phyloP scores from a whole-genome alignment of 768 basidiomycete species.

The Peribolospora kevripleyi region DNA sequence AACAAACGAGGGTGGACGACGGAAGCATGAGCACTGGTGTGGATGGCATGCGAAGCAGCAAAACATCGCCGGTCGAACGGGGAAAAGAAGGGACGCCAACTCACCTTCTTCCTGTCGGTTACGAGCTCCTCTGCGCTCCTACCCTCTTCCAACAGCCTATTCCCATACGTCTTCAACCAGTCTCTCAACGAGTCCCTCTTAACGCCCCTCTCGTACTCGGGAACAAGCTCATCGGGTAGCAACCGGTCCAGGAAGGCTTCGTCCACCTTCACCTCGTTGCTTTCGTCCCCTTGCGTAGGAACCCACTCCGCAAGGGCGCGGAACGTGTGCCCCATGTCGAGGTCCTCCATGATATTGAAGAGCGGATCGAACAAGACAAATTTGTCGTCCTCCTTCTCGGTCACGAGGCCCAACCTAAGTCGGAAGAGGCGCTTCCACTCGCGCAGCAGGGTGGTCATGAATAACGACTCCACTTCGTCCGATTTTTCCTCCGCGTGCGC shows the following conservation, averaged over 20 bases:
- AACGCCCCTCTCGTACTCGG: no score
- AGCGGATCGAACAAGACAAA: conserved; percentile 36
- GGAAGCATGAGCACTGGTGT: no score
- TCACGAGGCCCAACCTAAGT: conserved; percentile 30
- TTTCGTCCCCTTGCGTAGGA: no score
- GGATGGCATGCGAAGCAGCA: no score
- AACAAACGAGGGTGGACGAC: no score
- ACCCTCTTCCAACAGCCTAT: conserved; percentile 41
- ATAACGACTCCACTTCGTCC: conserved; percentile 36
- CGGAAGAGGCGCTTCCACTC: not conserved
- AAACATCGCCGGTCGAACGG: no score
- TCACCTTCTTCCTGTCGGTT: conserved; percentile 30
- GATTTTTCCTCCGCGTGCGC: conserved; percentile 18
- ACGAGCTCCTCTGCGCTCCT: conserved; percentile 36
- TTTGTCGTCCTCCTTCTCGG: conserved; percentile 35
- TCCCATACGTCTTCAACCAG: conserved; percentile 25
- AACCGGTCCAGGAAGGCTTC: conserved; percentile 11
- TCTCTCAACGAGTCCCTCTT: conserved; percentile 3
- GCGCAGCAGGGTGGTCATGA: conserved; percentile 22
- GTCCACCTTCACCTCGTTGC: no score
- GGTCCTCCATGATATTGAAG: conserved; percentile 43
- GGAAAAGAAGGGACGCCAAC: not conserved
- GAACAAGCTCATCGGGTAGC: conserved; percentile 1
- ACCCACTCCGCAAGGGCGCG: conserved; percentile 34
- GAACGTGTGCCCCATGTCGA: conserved; percentile 82